These are phyloP conservation scores for Echinosophora koreensis DNA, from an alignment of 306 rosid genomes.

Conservation along the genomic window DNA sequence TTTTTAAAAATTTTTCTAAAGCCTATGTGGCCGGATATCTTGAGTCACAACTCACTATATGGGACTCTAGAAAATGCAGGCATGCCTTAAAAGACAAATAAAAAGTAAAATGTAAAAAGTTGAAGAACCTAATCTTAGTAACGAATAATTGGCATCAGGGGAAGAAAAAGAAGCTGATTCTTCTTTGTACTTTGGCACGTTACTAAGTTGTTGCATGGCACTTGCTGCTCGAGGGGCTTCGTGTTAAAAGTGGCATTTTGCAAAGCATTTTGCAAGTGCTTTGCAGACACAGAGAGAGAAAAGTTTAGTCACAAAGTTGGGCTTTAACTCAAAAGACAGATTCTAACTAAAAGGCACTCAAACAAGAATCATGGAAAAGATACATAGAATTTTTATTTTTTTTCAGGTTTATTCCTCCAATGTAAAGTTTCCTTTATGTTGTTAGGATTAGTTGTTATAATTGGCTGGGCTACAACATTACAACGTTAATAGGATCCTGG, in stretches of 20 bases:
- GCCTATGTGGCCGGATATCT: slow-evolving; percentile 27
- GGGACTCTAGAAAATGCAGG: slow-evolving; percentile 23
- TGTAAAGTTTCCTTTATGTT: no score
- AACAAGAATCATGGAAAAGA: slow-evolving; percentile 20
- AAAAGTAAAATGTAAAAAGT: slow-evolving; percentile 45
- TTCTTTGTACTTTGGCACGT: slow-evolving; percentile 38
- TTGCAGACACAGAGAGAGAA: neutral
- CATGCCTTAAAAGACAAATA: slow-evolving; percentile 37
- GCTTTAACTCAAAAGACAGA: slow-evolving; percentile 33
- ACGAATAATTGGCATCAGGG: slow-evolving; percentile 15
- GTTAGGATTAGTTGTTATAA: no score
- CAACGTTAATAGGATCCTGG: no score
- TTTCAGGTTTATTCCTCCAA: no score
- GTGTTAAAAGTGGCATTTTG: slow-evolving; percentile 14
- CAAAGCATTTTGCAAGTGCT: neutral
- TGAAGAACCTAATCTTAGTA: slow-evolving; percentile 47
- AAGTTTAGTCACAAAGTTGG: neutral
- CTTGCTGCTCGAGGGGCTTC: slow-evolving; percentile 28
- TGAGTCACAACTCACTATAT: slow-evolving; percentile 42
- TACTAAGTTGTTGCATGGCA: slow-evolving; percentile 42
- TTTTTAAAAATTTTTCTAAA: slow-evolving; percentile 9
- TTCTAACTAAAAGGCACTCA: slow-evolving; percentile 12
- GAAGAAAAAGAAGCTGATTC: slow-evolving; percentile 30
- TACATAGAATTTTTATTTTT: neutral
- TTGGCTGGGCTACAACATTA: no score